Conservation (phyloP, 2,329 filamentous ascomycete genomes). For the Dryadomyces quercus-mongolicae region DNA sequence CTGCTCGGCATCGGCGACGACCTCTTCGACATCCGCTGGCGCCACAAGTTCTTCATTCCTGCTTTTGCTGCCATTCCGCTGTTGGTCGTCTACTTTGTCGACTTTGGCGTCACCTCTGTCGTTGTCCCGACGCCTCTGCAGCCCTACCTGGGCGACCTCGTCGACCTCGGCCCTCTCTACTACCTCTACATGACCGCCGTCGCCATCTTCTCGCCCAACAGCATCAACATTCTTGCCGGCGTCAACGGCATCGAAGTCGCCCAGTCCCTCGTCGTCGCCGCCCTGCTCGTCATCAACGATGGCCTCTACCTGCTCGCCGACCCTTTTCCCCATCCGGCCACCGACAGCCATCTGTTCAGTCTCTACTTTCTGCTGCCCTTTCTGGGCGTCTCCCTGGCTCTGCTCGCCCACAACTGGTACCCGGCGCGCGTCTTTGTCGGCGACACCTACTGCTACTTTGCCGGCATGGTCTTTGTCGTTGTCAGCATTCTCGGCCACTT, state of each 20-base stretch:
- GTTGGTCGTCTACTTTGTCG: constrained; percentile 92
- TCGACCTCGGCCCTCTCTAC: constrained; percentile 75
- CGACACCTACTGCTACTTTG: constrained; percentile 99
- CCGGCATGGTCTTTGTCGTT: constrained; percentile 96
- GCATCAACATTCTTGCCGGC: constrained; percentile 99
- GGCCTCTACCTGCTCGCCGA: constrained; percentile 60
- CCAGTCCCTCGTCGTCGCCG: constrained; percentile 82
- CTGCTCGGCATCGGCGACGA: constrained; percentile 92
- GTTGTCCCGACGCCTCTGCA: constrained; percentile 81
- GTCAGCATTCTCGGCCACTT: constrained; percentile 96
- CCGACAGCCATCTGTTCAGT: constrained; percentile 90
- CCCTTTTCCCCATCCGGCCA: constrained; percentile 75
- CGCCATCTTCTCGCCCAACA: constrained; percentile 95
- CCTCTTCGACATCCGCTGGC: constrained; percentile 95
- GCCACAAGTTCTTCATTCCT: constrained; percentile 97
- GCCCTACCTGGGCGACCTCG: constrained; percentile 66
- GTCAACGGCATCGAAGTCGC: constrained; percentile 96
- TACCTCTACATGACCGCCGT: constrained; percentile 95
- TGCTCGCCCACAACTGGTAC: constrained; percentile 90
- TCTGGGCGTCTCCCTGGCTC: constrained; percentile 77
- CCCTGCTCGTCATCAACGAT: constrained; percentile 78
- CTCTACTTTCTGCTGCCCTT: constrained; percentile 91
- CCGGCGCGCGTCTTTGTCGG: constrained; percentile 92
- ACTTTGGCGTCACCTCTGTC: constrained; percentile 93
- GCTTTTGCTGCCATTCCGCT: constrained; percentile 88